Base-by-base conservation (phyloP, 257 asterid species). In the Fraxinus americana region DNA sequence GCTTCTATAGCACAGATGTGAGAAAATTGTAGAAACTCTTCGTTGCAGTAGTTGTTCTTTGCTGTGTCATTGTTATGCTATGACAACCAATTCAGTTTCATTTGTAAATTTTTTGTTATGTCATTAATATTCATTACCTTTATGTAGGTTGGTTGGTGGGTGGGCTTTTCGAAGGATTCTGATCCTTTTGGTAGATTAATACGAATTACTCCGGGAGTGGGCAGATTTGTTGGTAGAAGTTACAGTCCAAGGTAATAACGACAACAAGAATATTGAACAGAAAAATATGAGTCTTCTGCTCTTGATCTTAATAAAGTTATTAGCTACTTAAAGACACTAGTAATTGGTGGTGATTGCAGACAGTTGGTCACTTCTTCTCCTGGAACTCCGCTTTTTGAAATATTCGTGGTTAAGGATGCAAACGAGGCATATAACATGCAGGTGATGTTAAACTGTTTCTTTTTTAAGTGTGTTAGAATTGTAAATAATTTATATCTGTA, bases 61-160 rank as follows among this genome's bases (percentile, higher is more conserved):
- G 54, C 19, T 69, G 52, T 66, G 21, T 61, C 71, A 38, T 75
- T 17, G 17, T 71, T 39, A 14, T 52, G 63, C 25, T 52, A 7
- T 52, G 0, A 52, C 63, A 52, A 52, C 2, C 0, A 52, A 52
- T 2, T 61, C 17, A 61, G 34, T 61, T 25, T 9, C 32, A 10
- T 63, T 63, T 8, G 5, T 21, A 8, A 41, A 72, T 54, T 57
- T 75, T 45, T 76, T 74, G 25, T 67, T 72, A 32, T 67, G 30
- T 66, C 35, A 74, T 38, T 65, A 39, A 61, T 78, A 75, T 85
- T 77, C 72, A 35, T 79, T 23, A 35, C 30, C 63, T 72, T 14
- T 39, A 67, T 82, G 80, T 87, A 95, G 99, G 93, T 93, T 83
- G 99, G 99, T 75, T 95, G 99, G 99, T 95, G 99, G 99, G 97